phyloP scores from a whole-genome alignment of 2,329 filamentous ascomycete genomes.

The Didymella sp. region DNA sequence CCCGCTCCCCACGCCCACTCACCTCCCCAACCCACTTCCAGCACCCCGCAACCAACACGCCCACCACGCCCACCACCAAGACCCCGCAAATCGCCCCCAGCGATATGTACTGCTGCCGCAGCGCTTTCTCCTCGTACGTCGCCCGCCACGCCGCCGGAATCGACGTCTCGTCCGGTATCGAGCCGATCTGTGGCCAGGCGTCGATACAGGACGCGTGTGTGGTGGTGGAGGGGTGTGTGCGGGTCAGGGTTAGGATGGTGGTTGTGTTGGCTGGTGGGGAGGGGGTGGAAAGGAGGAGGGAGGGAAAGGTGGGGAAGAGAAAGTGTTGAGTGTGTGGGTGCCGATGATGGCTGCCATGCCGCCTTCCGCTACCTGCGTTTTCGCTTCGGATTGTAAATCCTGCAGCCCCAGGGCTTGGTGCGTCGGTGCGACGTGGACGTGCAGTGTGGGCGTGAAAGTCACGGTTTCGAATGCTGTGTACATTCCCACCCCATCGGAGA shows the following conservation, averaged over 20 bases:
- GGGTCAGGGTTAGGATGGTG: not conserved
- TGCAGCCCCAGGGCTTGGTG: not conserved
- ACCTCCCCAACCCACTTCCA: not conserved
- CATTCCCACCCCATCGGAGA: not conserved
- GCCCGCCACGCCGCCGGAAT: not conserved
- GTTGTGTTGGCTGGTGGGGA: not conserved
- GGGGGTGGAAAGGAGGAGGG: not conserved
- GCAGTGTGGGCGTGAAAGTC: not conserved
- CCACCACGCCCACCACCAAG: constrained; percentile 1
- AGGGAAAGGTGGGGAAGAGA: too few relatives aligned
- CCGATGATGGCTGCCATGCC: not conserved
- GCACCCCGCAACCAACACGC: not conserved
- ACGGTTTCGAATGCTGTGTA: not conserved
- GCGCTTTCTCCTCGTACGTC: not conserved
- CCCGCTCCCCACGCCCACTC: not conserved
- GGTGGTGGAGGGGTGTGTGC: not conserved
- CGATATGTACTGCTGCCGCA: not conserved
- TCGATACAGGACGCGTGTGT: not conserved
- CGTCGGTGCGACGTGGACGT: not conserved
- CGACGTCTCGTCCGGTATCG: not conserved
- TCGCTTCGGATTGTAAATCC: not conserved
- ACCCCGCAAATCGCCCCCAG: not conserved
- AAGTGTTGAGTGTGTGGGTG: too few relatives aligned
- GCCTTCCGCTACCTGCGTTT: not conserved
- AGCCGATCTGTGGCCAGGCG: constrained; percentile 6